Base-by-base conservation (phyloP, 208 protist species). In the Trypanosomatidae sp. region DNA sequence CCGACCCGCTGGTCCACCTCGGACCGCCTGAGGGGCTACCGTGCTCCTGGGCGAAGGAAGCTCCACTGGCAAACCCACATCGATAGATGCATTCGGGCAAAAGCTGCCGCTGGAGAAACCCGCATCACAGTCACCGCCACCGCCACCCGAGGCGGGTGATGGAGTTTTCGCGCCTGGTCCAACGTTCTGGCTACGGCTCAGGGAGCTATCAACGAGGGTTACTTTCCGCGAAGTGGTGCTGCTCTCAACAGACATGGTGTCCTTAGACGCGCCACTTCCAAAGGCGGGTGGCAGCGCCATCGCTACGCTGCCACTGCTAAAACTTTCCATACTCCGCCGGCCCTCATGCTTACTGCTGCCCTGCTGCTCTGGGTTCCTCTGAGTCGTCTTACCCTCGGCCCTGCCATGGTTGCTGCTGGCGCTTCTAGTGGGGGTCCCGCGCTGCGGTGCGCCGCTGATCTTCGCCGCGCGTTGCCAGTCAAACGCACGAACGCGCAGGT, bases 401-500 rank as follows among this genome's bases (percentile, higher is more conserved):
- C 19, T 25, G 9, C 49, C n/a, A 5, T n/a, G 9, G 41, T 33
- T 15, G 62, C 41, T 66, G 5, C n/a, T 28, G 0, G 41, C 62
- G 10, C 30, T 5, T 15, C 17, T 33, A n/a, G 62, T 30, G 12
- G 19, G 30, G 13, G 33, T 17, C 36, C 41, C 25, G 1, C 58
- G 58, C 56, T 60, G 68, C 30, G 76, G 73, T 43, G 65, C 72
- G 8, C 73, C 39, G 69, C 84, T 90, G 56, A 81, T 77, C 71
- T 73, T 73, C 22, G 87, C 87, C 0, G 91, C 89, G 7, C 84
- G 73, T 13, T 74, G 68, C 28, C 91, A 79, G 44, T 92, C 81
- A 60, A 96, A 96, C 30, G 80, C 82, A 56, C 82, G 85, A 43
- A 65, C 46, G 33, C 90, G 91, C 33, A 77, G 33, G 30, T 72